Evolutionary conservation across 495 filamentous ascomycete genomes (phyloP), one percentile per base, ranked within the genome.

Genomic region (Aspergillus sclerotioniger): DNA sequence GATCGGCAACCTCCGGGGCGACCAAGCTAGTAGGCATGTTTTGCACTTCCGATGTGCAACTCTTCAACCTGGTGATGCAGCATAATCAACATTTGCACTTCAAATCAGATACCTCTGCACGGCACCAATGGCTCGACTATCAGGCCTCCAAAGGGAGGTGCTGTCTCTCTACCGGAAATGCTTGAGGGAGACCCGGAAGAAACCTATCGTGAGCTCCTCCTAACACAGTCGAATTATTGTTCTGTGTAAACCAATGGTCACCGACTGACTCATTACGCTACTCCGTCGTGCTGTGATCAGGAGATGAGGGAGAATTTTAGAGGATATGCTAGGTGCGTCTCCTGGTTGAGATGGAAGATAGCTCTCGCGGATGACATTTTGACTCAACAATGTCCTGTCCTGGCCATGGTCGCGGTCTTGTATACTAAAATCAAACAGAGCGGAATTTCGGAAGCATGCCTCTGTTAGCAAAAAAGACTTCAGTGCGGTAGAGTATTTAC

Each of bases 61-160:
- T 13, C 13, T 13, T 35, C 37, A n/a, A n/a, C 13, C 37, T 13
- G 13, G 37, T 41, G 13, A 41, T 15, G 37, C 37, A 41, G 21
- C 19, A 49, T 1, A 8, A 25, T 12, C 20, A 29, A 5, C 9
- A 29, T 29, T 15, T 12, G 10, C 28, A 19, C 46, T 29, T 33
- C 16, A 25, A 25, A 3, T 25, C 25, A 25, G 25, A 25, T 5
- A 25, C 25, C 2, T 25, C 25, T 19, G 17, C 39, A 55, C 62
- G 35, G 48, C 47, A 82, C 82, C 78, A 82, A 66, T 77, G 74
- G 71, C 73, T 19, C 68, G 85, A 66, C 80, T 90, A 17, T 95
- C 93, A 8, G 95, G 95, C 35, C 79, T 98, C n/a, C 95, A 98
- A 66, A 87, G 84, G 67, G 89, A 95, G 54, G 92, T 98, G 8